Base-by-base conservation (phyloP, 208 protist species). In the Leptomonas seymouri region DNA sequence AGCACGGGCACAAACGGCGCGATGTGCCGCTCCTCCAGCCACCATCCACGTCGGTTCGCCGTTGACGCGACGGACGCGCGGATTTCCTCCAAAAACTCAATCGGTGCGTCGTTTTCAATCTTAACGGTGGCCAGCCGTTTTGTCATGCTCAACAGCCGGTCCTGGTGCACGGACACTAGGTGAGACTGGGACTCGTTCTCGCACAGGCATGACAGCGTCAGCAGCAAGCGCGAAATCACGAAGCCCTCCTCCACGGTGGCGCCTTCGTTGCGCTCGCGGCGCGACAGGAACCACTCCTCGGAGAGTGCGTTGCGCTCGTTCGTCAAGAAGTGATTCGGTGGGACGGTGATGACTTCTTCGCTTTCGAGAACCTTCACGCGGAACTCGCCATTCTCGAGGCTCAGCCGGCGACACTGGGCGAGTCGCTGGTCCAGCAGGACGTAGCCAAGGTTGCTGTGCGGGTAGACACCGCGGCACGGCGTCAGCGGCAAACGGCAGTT, bases 191-290 rank as follows among this genome's bases (percentile, higher is more conserved):
- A 79, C 41, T 89, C 82, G 56, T 87, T 95, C 72, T 95, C 86
- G 63, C 86, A 94, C 59, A 97, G 50, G 57, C 79, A 93, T 16
- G 86, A 93, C 28, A 97, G 74, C 51, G 91, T 95, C 21, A 97
- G 71, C 34, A 94, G 80, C 45, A 95, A 67, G 45, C 89, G 79
- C 34, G 89, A 95, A 20, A 97, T 89, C 44, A 94, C 87, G 68
- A 95, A 95, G 41, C 92, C 90, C 59, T 89, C 80, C 64, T 80
- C 76, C 31, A 97, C 64, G 20, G 86, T 88, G 14, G 85, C 73
- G 30, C 84, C 76, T 41, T 64, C 61, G 27, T 80, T 69, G 28
- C 61, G 49, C 28, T 76, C 64, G 28, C 78, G 70, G 39, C 79
- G 70, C 56, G 79, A 73, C 34, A 90, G 61, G 21, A 82, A 70